A percentile compares a stretch with the other conserved stretches of the same genome.
These are phyloP conservation scores for Diplodia scrobiculata DNA, from an alignment of 2,329 filamentous ascomycete genomes.

Conservation along the genomic window DNA sequence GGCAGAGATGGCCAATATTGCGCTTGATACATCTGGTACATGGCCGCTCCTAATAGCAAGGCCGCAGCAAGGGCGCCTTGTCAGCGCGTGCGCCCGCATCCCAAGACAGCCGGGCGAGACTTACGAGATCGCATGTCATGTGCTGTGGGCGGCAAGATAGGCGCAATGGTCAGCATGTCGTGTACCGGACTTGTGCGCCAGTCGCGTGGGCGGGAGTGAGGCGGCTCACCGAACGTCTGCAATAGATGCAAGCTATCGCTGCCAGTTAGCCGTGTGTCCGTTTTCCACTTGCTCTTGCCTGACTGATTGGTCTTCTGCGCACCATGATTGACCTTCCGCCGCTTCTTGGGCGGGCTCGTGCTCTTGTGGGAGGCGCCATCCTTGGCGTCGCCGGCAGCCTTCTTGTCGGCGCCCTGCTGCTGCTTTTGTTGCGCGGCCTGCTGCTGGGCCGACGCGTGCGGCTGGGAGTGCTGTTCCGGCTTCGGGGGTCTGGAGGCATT, in stretches of 20 bases:
- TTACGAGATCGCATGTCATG: conserved; percentile 58
- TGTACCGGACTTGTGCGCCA: conserved; percentile 30
- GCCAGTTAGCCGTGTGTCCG: conserved; percentile 13
- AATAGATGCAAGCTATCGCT: conserved; percentile 54
- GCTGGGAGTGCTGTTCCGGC: conserved; percentile 16
- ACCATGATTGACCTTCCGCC: conserved; percentile 59
- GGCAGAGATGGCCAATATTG: conserved; percentile 97
- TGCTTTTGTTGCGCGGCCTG: background rate
- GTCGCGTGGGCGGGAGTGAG: conserved; percentile 30
- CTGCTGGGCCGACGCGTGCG: conserved; percentile 2
- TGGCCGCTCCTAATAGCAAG: conserved; percentile 72
- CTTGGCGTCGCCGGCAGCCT: background rate
- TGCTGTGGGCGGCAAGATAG: conserved; percentile 43
- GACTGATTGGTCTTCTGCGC: conserved; percentile 30
- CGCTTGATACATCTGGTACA: conserved; percentile 98
- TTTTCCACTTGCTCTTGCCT: background rate
- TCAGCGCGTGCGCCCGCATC: conserved; percentile 40
- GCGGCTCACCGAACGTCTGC: conserved; percentile 54
- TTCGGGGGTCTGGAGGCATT: conserved; percentile 37
- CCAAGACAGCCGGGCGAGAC: conserved; percentile 32
- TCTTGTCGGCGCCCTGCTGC: conserved; percentile 9
- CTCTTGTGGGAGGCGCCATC: conserved; percentile 13
- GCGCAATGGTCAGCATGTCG: conserved; percentile 39
- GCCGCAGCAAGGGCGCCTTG: conserved; percentile 39
- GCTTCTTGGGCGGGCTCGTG: conserved; percentile 49